Conservation (phyloP, 345 rosid genomes). For the Eucalyptus pauciflora region DNA sequence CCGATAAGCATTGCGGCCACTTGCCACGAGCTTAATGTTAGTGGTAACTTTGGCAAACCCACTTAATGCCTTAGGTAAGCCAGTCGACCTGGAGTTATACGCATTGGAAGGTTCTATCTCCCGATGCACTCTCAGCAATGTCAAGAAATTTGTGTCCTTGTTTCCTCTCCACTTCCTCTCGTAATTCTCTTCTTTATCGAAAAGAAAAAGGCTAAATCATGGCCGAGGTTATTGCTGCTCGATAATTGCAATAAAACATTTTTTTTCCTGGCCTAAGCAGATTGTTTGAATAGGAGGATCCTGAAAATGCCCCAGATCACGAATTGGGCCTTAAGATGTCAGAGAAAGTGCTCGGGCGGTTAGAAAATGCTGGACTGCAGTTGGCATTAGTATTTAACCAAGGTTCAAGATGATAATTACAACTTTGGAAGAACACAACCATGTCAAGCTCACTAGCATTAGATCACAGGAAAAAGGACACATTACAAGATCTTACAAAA, state of each 20-base stretch:
- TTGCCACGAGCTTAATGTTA: neutral
- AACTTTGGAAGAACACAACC: neutral
- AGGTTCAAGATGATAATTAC: too few species aligned
- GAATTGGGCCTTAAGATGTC: constrained; percentile 34
- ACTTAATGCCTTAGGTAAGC: neutral
- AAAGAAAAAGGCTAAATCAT: neutral
- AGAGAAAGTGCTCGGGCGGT: constrained; percentile 31
- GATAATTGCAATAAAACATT: neutral
- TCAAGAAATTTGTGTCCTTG: neutral
- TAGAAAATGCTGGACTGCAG: constrained; percentile 61
- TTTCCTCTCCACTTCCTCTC: neutral
- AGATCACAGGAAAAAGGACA: neutral
- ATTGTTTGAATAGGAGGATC: constrained; percentile 56
- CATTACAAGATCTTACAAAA: neutral
- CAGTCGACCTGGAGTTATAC: neutral
- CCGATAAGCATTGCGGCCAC: neutral
- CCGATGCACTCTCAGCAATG: neutral
- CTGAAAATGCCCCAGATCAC: constrained; percentile 16
- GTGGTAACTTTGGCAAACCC: neutral
- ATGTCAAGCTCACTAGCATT: neutral
- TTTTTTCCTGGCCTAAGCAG: constrained; percentile 4
- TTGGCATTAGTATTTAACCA: constrained; percentile 50
- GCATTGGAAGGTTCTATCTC: neutral
- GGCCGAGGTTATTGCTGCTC: too few species aligned
- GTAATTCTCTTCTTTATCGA: neutral